Evolutionary conservation across 2,329 filamentous ascomycete genomes (phyloP).

Genomic region (Talaromyces sp.): DNA sequence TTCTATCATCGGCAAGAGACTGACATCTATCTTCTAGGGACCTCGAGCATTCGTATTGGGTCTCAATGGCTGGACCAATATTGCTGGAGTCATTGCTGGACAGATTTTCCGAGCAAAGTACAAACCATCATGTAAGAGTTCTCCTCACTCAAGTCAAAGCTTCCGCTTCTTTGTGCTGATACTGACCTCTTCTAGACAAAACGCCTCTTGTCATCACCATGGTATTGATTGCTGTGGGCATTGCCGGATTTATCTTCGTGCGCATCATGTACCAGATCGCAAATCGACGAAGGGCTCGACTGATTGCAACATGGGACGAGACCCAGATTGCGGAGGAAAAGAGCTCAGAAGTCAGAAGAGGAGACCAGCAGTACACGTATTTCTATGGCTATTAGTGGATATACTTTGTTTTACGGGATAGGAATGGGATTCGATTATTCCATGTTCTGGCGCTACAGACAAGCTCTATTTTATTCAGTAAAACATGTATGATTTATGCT

Average conservation of each 20-base stretch:
- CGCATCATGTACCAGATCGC: background rate
- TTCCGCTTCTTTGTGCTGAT: too few relatives aligned
- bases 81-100: background rate
- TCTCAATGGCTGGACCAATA: background rate
- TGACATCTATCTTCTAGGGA: too few relatives aligned
- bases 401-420: background rate
- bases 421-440: background rate
- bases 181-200: background rate
- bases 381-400: background rate
- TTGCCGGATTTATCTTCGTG: background rate
- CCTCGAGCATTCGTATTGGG: background rate
- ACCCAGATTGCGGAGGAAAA: background rate
- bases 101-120: background rate
- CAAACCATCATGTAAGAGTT: background rate
- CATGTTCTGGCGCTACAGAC: background rate
- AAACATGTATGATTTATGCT: background rate
- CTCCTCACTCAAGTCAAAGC: background rate
- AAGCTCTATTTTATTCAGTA: background rate
- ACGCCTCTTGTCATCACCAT: background rate
- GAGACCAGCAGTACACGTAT: background rate
- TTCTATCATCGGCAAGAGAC: too few relatives aligned
- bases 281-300: background rate
- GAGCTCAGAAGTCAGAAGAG: background rate
- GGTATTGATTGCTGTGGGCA: background rate
- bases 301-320: background rate